Percentiles rank a stretch among this genome's conserved stretches.
Conservation (phyloP, 2,329 filamentous ascomycete genomes). For the Monosporascus sp. region DNA sequence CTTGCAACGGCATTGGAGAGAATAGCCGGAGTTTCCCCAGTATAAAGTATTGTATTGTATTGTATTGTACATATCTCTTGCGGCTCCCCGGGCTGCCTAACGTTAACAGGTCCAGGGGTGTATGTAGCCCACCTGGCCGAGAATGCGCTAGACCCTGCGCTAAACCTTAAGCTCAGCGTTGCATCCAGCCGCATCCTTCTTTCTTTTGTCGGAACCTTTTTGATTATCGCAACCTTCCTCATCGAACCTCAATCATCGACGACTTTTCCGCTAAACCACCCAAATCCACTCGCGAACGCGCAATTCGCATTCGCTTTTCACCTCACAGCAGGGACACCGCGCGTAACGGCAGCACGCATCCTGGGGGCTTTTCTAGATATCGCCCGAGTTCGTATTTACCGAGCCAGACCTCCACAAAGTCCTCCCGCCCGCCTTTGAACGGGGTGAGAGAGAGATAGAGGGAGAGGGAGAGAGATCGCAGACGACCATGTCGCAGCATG, state of each 20-base stretch:
- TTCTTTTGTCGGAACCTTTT: background rate
- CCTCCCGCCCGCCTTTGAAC: constrained; percentile 4
- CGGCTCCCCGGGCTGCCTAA: no score
- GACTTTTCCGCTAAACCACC: background rate
- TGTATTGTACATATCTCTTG: background rate
- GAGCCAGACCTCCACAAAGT: background rate
- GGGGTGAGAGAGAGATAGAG: background rate
- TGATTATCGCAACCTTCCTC: no score
- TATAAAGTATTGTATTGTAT: no score
- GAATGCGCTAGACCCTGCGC: background rate
- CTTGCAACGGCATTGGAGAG: background rate
- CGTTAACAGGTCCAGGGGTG: background rate
- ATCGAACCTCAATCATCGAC: background rate
- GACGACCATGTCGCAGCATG: constrained; percentile 32
- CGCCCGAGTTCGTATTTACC: no score
- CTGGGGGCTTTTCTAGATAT: no score
- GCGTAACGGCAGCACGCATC: no score
- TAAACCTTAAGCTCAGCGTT: background rate
- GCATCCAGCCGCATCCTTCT: background rate
- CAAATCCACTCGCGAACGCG: background rate
- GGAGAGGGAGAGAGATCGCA: background rate
- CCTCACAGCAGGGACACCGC: no score
- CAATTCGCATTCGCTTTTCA: no score
- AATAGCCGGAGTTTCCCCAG: constrained; percentile 9
- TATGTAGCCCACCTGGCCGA: background rate